Evolutionary conservation across 1,139 yeast genomes (phyloP), one percentile per base, ranked within the genome.

Genomic region (Hanseniaspora sp.): DNA sequence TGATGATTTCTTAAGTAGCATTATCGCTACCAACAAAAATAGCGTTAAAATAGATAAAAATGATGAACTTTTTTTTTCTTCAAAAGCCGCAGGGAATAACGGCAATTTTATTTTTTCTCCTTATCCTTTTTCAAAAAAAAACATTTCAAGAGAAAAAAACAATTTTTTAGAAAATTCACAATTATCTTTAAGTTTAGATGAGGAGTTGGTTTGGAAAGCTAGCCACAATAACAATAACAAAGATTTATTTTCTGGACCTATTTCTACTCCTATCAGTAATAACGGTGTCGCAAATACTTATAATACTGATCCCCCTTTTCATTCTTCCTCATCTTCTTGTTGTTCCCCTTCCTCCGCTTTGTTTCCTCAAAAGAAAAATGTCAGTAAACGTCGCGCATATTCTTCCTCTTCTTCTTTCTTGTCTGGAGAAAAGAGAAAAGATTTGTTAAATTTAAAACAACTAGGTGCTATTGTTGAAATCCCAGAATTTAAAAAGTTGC

Each of bases 1-100:
- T 23, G 38, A 29, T 28, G 46, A n/a, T 62, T 56, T 40, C 23
- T 18, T 48, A n/a, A 33, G 31, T 9, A 34, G 18, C 15, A 39
- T 39, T 15, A 7, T 42, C 4, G 17, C 40, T 7, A 41, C 33
- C n/a, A 33, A 34, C 1, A 37, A 46, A 15, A 13, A 15, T 7
- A 18, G 29, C 9, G 34, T 37, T 13, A 33, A 13, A 33, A 11
- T 33, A 23, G 11, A 7, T 38, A 15, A n/a, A 9, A 7, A 38
- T 13, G 35, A 13, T 13, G 35, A 33, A 33, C 13, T 33, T 33
- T 11, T 33, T 9, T 33, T 33, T 33, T 9, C 35, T 33, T 33
- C 35, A 33, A 33, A 13, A 11, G 13, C 11, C 13, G 35, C 13
- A 33, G 35, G 35, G 13, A 33, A 11, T n/a, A 11, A 11, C 17